Percentiles rank a stretch among this genome's conserved stretches.
These are phyloP conservation scores for Chaetomium globosum DNA, from an alignment of 2,329 filamentous ascomycete species.

Conservation along the genomic window DNA sequence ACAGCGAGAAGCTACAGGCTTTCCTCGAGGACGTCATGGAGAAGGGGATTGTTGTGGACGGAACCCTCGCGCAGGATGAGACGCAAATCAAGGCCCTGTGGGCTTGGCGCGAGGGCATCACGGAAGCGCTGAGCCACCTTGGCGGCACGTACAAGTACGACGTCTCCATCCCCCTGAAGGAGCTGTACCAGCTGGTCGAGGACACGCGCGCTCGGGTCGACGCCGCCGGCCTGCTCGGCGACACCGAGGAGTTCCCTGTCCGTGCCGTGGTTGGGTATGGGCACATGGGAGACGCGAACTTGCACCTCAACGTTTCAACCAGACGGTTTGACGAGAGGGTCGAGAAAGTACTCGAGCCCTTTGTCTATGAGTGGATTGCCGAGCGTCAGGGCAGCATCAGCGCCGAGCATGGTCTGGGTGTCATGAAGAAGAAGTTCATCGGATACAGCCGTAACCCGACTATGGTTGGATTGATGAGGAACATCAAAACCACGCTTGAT, in stretches of 20 bases:
- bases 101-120: constrained; percentile 91
- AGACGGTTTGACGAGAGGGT: constrained; percentile 83
- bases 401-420: constrained; percentile 89
- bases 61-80: constrained; percentile 89
- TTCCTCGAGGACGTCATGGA: constrained; percentile 94
- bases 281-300: constrained; percentile 95
- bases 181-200: constrained; percentile 87
- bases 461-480: constrained; percentile 89
- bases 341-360: constrained; percentile 87
- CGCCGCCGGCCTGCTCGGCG: constrained; percentile 74
- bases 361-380: constrained; percentile 95
- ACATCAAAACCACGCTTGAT: constrained; percentile 92
- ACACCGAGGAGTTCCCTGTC: constrained; percentile 74
- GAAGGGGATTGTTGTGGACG: constrained; percentile 82
- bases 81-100: constrained; percentile 85
- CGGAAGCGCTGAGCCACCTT: constrained; percentile 84
- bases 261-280: constrained; percentile 93
- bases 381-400: constrained; percentile 90
- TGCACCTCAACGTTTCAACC: constrained; percentile 88
- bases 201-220: constrained; percentile 75
- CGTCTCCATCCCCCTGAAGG: constrained; percentile 84
- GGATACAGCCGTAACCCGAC: constrained; percentile 87
- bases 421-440: constrained; percentile 95
- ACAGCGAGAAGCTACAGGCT: constrained; percentile 83
- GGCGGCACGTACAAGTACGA: constrained; percentile 99